A percentile compares a stretch with the other conserved stretches of the same genome.
Evolutionary conservation across 257 asterid genomes (phyloP).

Genomic region (Primulina huaijiensis): DNA sequence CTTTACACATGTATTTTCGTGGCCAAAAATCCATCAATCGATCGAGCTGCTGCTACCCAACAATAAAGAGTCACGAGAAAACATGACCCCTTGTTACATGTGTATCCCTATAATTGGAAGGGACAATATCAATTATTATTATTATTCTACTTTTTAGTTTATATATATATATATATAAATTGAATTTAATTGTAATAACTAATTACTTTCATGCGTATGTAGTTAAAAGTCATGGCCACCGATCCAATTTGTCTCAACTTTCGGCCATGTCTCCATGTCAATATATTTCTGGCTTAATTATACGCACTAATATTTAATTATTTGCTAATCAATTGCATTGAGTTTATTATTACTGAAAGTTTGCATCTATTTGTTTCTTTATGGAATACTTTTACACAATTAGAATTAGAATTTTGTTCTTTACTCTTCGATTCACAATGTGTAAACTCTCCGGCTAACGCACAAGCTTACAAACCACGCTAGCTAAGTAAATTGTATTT

Average conservation of each 20-base stretch:
- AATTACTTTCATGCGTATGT: background rate
- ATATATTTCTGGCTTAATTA: no score
- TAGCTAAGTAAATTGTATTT: rapidly evolving
- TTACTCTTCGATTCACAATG: no score
- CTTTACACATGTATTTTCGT: conserved; percentile 18
- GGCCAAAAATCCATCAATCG: conserved; percentile 31
- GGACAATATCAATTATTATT: background rate
- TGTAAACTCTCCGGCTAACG: no score
- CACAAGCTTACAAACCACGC: no score
- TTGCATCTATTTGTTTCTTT: no score
- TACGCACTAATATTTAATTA: no score
- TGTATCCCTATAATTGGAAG: conserved; percentile 12
- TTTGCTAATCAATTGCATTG: no score
- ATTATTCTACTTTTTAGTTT: background rate
- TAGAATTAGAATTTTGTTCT: no score
- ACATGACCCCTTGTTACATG: background rate
- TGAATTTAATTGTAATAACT: background rate
- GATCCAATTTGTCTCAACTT: background rate
- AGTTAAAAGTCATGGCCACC: background rate
- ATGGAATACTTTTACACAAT: no score
- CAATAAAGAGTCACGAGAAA: conserved; percentile 63
- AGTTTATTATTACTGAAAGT: no score
- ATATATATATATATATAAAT: no score
- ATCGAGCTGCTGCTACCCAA: conserved; percentile 38
- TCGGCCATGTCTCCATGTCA: background rate